Evolutionary conservation across 257 asterid genomes (phyloP).

Genomic region (Thymus quinquecostatus): DNA sequence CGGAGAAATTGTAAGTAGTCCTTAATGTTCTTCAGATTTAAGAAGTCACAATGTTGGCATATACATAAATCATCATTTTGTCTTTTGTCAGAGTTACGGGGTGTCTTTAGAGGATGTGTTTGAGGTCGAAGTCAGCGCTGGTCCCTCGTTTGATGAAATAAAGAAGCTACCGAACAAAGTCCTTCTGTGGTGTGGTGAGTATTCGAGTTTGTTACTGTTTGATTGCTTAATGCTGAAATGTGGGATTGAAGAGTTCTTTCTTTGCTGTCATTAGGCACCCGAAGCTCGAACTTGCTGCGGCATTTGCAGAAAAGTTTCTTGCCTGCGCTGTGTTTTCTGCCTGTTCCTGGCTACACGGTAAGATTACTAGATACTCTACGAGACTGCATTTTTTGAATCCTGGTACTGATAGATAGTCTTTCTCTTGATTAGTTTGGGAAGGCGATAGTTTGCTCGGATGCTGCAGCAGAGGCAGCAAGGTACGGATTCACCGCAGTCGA

Average conservation of each 20-base stretch:
- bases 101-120: constrained; percentile 64
- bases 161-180: constrained; percentile 70
- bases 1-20: constrained; percentile 66
- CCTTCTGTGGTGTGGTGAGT: constrained; percentile 91
- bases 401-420: too few species aligned
- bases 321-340: constrained; percentile 69
- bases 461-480: constrained; percentile 90
- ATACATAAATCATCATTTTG: not conserved
- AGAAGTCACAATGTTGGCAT: not conserved
- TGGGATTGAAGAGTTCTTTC: not conserved
- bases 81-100: constrained; percentile 66
- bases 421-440: constrained; percentile 62
- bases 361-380: not conserved
- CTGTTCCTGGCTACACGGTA: constrained; percentile 92
- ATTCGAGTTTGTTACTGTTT: not conserved
- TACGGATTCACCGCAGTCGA: constrained; percentile 90
- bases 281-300: constrained; percentile 74
- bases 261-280: constrained; percentile 48
- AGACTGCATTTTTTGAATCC: not conserved
- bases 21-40: not conserved
- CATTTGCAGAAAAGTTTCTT: constrained; percentile 82
- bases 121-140: constrained; percentile 67
- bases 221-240: not conserved
- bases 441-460: constrained; percentile 88
- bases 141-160: constrained; percentile 74